phyloP scores from a whole-genome alignment of 2,329 filamentous ascomycete species.

The Magnaporthiopsis rhizophila region DNA sequence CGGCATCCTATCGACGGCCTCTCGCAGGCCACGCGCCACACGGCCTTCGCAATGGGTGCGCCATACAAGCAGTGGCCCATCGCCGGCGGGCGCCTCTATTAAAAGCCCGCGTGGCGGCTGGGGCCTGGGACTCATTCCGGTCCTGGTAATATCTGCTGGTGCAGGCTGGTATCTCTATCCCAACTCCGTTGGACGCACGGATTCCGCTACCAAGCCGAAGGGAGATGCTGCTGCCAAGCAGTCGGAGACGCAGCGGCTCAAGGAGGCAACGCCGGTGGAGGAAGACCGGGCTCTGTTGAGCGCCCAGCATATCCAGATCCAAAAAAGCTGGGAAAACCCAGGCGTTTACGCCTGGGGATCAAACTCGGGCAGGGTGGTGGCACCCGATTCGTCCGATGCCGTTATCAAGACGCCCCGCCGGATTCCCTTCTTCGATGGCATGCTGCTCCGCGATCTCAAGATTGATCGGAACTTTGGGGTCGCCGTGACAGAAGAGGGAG shows the following conservation, averaged over 20 bases:
- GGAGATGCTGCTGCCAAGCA: constrained; percentile 42
- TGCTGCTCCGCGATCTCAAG: constrained; percentile 80
- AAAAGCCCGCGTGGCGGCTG: neutral
- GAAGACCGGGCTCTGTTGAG: constrained; percentile 63
- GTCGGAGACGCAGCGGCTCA: constrained; percentile 57
- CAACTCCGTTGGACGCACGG: neutral
- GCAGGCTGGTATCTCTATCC: constrained; percentile 7
- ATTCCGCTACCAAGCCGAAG: constrained; percentile 6
- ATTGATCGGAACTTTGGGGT: constrained; percentile 74
- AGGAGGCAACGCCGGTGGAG: constrained; percentile 53
- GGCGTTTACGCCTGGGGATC: constrained; percentile 93
- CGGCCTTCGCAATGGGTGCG: constrained; percentile 12
- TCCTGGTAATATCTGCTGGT: constrained; percentile 1
- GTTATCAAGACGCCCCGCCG: constrained; percentile 74
- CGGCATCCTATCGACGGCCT: neutral
- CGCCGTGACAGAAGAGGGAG: constrained; percentile 79
- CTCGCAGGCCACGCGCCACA: neutral
- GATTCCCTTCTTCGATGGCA: constrained; percentile 74
- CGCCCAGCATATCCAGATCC: constrained; percentile 81
- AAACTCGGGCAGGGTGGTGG: constrained; percentile 77
- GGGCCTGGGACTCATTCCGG: neutral
- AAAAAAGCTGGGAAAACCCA: constrained; percentile 71
- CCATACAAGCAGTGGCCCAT: constrained; percentile 1
- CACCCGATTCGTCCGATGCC: constrained; percentile 69
- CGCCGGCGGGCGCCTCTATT: neutral